These are phyloP conservation scores for Leishmania braziliensis DNA, from an alignment of 208 protist genomes.

Conservation along the genomic window DNA sequence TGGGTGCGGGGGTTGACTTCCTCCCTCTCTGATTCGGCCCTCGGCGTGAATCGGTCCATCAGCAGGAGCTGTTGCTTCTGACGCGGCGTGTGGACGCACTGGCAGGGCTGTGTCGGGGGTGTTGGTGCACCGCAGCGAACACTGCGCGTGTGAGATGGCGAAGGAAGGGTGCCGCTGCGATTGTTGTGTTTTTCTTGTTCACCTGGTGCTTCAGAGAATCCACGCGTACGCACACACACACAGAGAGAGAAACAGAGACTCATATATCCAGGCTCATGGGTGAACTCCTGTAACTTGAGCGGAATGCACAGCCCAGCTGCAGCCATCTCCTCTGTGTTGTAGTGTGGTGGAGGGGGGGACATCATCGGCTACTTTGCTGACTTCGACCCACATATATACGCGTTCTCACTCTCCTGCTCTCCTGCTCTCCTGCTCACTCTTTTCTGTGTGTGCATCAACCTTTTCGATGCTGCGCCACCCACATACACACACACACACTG, in stretches of 20 bases:
- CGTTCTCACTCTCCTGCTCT: neutral
- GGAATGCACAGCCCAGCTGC: neutral
- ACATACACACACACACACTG: neutral
- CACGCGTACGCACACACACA: neutral
- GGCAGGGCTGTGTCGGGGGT: neutral
- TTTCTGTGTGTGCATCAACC: neutral
- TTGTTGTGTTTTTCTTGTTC: neutral
- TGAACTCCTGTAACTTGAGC: neutral
- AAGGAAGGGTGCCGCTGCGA: neutral
- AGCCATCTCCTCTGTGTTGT: neutral
- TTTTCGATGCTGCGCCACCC: neutral
- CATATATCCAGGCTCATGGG: neutral
- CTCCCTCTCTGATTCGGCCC: neutral
- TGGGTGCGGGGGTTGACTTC: neutral
- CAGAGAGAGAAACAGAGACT: neutral
- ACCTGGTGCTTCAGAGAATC: neutral
- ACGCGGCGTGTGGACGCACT: neutral
- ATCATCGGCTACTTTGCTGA: neutral
- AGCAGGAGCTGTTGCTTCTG: constrained; percentile 11
- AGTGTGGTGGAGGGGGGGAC: neutral
- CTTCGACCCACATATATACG: neutral
- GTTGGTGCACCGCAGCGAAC: neutral
- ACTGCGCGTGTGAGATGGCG: neutral
- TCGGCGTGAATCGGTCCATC: neutral
- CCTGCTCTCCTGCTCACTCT: too few relatives aligned